Evolutionary conservation across 208 protist species (phyloP).

Genomic region (Leishmania major): DNA sequence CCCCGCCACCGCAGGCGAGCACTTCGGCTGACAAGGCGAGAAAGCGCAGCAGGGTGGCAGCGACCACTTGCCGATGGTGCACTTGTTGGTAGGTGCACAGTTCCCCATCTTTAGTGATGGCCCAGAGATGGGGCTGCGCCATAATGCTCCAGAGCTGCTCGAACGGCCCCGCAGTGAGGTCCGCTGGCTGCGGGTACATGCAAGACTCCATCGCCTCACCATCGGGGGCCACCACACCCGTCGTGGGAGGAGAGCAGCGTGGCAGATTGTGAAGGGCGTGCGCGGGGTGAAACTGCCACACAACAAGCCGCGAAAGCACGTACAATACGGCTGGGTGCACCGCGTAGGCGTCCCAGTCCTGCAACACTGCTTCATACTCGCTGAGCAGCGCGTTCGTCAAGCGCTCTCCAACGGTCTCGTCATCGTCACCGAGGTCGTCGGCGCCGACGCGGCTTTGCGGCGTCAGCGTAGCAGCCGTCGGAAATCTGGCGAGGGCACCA

Average conservation of each 20-base stretch:
- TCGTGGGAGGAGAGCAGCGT: not conserved
- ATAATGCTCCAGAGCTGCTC: constrained; percentile 86
- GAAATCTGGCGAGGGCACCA: constrained; percentile 39
- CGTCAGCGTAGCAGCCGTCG: not conserved
- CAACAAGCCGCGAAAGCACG: constrained; percentile 63
- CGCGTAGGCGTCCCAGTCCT: constrained; percentile 86
- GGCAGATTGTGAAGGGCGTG: not conserved
- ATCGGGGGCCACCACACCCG: not conserved
- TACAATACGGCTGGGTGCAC: constrained; percentile 81
- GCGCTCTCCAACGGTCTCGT: constrained; percentile 48
- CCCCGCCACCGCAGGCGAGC: not conserved
- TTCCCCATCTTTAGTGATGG: constrained; percentile 72
- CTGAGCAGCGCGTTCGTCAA: constrained; percentile 67
- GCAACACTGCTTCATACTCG: constrained; percentile 58
- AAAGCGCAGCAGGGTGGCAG: constrained; percentile 70
- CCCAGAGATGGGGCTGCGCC: constrained; percentile 80
- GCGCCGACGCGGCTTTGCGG: not conserved
- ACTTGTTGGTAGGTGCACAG: constrained; percentile 82
- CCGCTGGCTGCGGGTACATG: constrained; percentile 36
- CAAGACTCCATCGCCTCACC: not conserved
- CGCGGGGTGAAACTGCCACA: constrained; percentile 81
- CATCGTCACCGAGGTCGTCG: not conserved
- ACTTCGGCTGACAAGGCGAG: constrained; percentile 57
- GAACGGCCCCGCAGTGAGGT: constrained; percentile 70
- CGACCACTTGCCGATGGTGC: constrained; percentile 75